These are phyloP conservation scores for Petunia axillaris DNA, from an alignment of 257 asterid genomes.

Conservation along the genomic window DNA sequence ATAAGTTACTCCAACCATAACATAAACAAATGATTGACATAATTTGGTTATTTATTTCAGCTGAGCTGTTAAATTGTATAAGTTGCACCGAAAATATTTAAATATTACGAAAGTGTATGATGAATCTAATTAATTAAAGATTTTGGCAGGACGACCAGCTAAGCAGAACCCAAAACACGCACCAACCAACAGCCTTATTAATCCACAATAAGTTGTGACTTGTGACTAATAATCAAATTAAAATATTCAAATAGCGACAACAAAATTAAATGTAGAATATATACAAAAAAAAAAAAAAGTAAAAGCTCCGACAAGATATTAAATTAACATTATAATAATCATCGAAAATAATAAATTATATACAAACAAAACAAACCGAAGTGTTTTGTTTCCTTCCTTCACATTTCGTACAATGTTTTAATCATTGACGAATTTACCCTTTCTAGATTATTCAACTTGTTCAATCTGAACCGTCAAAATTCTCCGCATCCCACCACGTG, in stretches of 20 bases:
- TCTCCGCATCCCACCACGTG: constrained; percentile 71
- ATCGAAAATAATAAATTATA: background rate
- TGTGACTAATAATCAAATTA: background rate
- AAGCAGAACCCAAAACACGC: background rate
- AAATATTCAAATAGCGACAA: background rate
- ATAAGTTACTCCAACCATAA: too few relatives aligned
- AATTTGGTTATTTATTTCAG: too few relatives aligned
- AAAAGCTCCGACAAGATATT: background rate
- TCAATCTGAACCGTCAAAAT: constrained; percentile 33
- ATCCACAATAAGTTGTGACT: background rate
- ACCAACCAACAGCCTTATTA: background rate
- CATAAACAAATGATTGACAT: too few relatives aligned
- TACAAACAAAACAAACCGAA: background rate
- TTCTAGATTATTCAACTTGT: background rate
- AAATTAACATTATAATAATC: background rate
- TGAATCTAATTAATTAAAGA: background rate
- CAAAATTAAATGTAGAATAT: background rate
- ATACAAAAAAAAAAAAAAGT: background rate
- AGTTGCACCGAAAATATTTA: too few relatives aligned
- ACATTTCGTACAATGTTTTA: background rate
- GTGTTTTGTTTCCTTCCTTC: background rate
- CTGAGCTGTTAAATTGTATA: too few relatives aligned
- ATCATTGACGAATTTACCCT: background rate
- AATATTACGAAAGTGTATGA: too few relatives aligned
- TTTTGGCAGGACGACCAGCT: background rate